Evolutionary conservation across 2,329 filamentous ascomycete genomes (phyloP).

Genomic region (Magnaporthiopsis incrustans): DNA sequence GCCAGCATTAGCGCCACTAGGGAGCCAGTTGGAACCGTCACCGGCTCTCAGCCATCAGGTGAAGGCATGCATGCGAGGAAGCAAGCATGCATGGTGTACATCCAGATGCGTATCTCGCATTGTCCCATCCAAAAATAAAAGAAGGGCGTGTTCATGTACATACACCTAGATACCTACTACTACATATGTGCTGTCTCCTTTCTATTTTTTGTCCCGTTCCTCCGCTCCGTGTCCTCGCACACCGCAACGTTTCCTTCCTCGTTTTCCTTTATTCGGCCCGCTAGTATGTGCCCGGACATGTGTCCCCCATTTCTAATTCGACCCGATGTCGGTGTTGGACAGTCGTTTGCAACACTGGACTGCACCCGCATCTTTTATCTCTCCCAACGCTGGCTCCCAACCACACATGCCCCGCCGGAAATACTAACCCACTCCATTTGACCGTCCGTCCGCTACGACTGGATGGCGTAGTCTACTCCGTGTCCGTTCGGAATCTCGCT

Average conservation of each 20-base stretch:
- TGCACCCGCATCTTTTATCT: neutral
- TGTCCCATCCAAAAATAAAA: neutral
- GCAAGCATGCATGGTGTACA: neutral
- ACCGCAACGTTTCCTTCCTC: neutral
- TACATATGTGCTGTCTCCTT: neutral
- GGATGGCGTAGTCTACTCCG: neutral
- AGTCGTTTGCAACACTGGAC: neutral
- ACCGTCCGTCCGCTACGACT: no score
- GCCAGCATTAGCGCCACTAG: no score
- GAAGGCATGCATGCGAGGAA: neutral
- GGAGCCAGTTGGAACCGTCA: neutral
- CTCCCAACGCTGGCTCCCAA: neutral
- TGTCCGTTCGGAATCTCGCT: neutral
- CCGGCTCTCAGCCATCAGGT: neutral
- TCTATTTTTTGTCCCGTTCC: neutral
- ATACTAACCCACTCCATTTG: no score
- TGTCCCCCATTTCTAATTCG: neutral
- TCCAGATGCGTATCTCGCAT: neutral
- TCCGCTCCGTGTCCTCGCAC: neutral
- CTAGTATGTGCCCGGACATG: neutral
- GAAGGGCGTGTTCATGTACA: neutral
- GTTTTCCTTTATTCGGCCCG: neutral
- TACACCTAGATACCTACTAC: no score
- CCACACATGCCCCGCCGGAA: neutral
- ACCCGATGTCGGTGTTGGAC: neutral